A percentile compares a stretch with the other conserved stretches of the same genome.
Evolutionary conservation across 2,329 filamentous ascomycete species (phyloP).

Genomic region (Xylariomycetidae sp.): DNA sequence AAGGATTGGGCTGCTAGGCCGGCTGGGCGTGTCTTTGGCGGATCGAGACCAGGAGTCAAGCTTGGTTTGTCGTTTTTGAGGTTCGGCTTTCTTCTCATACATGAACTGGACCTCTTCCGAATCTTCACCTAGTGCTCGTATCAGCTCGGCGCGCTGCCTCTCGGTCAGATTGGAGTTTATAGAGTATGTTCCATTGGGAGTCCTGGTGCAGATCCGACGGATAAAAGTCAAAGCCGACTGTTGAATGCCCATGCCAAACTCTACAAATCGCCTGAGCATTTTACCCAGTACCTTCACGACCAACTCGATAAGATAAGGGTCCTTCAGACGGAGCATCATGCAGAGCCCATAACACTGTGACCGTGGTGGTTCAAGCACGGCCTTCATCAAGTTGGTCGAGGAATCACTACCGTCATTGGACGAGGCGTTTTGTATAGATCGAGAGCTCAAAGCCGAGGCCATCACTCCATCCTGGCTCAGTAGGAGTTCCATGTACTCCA

Average conservation of each 20-base stretch:
- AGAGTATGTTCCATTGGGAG: conserved; percentile 48
- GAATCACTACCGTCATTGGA: conserved; percentile 29
- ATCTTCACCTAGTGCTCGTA: conserved; percentile 57
- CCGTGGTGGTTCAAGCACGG: conserved; percentile 60
- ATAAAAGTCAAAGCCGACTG: conserved; percentile 56
- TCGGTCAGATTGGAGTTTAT: conserved; percentile 75
- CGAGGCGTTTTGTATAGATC: conserved; percentile 23
- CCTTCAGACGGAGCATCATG: conserved; percentile 85
- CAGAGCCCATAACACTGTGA: conserved; percentile 64
- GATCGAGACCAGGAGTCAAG: conserved; percentile 61
- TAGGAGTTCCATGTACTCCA: conserved; percentile 84
- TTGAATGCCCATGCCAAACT: conserved; percentile 69
- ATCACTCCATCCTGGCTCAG: conserved; percentile 84
- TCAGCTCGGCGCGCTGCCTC: conserved; percentile 79
- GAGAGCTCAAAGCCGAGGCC: conserved; percentile 56
- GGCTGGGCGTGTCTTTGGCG: conserved; percentile 27
- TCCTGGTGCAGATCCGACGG: conserved; percentile 61
- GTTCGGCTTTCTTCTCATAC: conserved; percentile 32
- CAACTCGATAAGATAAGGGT: conserved; percentile 77
- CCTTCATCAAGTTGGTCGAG: conserved; percentile 31
- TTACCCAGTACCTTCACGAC: conserved; percentile 81
- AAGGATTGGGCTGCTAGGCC: too few species aligned
- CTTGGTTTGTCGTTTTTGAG: conserved; percentile 51
- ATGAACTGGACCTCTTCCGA: conserved; percentile 43
- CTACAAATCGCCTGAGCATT: conserved; percentile 74